Evolutionary conservation across 176 grass and related monocot species (phyloP).

Genomic region (Lolium perenne): DNA sequence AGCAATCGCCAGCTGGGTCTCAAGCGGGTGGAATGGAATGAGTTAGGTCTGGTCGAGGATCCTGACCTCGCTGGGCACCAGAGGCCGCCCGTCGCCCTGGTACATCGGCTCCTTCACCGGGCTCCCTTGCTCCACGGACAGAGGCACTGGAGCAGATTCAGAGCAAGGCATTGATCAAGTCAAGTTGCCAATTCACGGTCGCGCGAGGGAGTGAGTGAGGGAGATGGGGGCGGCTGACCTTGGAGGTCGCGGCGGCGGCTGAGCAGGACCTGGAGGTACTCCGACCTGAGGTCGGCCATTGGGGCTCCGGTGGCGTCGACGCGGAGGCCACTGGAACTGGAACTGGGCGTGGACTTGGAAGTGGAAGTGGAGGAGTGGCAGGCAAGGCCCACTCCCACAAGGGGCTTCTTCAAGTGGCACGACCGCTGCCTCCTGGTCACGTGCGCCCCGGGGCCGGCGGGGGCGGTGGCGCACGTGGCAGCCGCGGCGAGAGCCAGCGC

Average conservation of each 20-base stretch:
- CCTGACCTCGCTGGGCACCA: constrained; percentile 46
- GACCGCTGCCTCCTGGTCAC: neutral
- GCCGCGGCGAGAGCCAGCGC: constrained; percentile 27
- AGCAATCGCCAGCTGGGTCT: neutral
- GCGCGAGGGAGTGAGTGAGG: neutral
- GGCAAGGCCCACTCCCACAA: neutral
- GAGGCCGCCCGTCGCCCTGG: constrained; percentile 43
- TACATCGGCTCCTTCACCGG: constrained; percentile 64
- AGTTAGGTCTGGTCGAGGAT: neutral
- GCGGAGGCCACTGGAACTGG: neutral
- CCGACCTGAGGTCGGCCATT: constrained; percentile 53
- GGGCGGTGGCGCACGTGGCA: constrained; percentile 35
- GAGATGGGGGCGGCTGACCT: constrained; percentile 28
- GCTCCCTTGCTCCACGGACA: constrained; percentile 57
- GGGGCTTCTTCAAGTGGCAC: neutral
- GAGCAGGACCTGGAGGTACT: constrained; percentile 57
- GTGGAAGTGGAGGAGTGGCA: neutral
- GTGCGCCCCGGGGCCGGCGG: constrained; percentile 10
- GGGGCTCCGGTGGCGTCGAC: neutral
- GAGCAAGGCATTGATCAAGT: neutral
- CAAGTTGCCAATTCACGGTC: neutral
- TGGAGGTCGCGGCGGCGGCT: constrained; percentile 51
- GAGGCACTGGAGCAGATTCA: constrained; percentile 49
- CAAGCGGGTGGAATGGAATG: neutral
- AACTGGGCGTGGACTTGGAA: neutral